phyloP scores from a whole-genome alignment of 371 early-diverging fungal species.

The Actinomortierella ambigua region DNA sequence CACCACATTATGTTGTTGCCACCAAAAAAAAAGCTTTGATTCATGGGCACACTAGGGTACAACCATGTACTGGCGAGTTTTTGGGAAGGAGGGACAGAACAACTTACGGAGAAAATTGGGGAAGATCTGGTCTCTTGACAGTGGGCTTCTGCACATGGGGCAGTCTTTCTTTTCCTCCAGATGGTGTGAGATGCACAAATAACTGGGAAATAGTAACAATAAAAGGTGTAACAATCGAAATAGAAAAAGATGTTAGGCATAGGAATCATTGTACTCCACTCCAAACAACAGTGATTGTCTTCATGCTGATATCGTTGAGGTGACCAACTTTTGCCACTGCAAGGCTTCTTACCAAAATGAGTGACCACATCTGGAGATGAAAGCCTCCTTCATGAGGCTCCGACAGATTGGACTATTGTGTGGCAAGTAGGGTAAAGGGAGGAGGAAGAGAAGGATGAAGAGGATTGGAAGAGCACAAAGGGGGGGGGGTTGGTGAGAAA shows the following conservation, averaged over 20 bases:
- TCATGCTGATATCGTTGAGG: too few relatives aligned
- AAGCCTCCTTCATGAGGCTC: conserved; percentile 74
- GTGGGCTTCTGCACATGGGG: conserved; percentile 68
- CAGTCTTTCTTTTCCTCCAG: conserved; percentile 64
- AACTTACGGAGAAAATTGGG: conserved; percentile 81
- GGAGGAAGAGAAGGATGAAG: neutral
- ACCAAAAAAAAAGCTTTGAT: conserved; percentile 3
- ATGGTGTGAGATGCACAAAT: conserved; percentile 75
- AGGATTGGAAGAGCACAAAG: neutral
- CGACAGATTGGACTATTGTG: conserved; percentile 74
- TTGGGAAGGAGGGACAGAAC: neutral
- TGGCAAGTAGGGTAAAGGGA: too few relatives aligned
- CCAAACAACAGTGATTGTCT: too few relatives aligned
- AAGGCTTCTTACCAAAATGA: conserved; percentile 76
- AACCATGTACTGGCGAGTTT: neutral
- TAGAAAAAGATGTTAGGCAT: neutral
- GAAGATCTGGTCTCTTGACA: conserved; percentile 69
- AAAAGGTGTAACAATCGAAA: neutral
- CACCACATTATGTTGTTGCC: neutral
- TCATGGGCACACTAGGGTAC: neutral
- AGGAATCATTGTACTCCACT: neutral
- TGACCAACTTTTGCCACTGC: neutral
- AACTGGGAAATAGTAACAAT: conserved; percentile 32
- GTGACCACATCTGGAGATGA: conserved; percentile 84
- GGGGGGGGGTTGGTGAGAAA: neutral